Percentiles rank a stretch among this genome's conserved stretches.
These are phyloP conservation scores for Inonotus obliquus DNA, from an alignment of 1,284 basidiomycete genomes.

Conservation along the genomic window DNA sequence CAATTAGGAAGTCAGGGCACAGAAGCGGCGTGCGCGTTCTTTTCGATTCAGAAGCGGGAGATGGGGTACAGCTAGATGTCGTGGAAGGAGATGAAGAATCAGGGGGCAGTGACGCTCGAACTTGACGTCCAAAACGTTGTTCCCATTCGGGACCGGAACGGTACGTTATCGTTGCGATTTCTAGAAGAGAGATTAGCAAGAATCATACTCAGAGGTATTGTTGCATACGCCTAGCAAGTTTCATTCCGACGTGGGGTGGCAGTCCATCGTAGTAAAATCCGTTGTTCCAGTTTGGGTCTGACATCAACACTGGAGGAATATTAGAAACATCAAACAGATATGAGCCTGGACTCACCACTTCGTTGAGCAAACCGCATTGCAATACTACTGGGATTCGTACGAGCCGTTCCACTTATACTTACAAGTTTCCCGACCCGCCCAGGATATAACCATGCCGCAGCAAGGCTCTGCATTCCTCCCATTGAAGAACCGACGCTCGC, in stretches of 20 bases:
- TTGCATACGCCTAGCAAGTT: slow-evolving; percentile 87
- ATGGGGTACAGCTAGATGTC: slow-evolving; percentile 3
- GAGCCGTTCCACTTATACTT: slow-evolving; percentile 90
- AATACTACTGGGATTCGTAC: slow-evolving; percentile 87
- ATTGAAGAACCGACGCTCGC: slow-evolving; percentile 93
- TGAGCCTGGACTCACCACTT: slow-evolving; percentile 58
- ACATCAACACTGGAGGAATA: slow-evolving; percentile 79
- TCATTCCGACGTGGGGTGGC: slow-evolving; percentile 98
- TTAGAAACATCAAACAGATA: slow-evolving; percentile 5
- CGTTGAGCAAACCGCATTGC: slow-evolving; percentile 96
- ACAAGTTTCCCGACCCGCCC: slow-evolving; percentile 86
- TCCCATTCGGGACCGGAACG: slow-evolving; percentile 99
- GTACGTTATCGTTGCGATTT: slow-evolving; percentile 99
- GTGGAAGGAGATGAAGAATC: slow-evolving; percentile 12
- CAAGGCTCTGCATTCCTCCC: slow-evolving; percentile 98
- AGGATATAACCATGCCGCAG: slow-evolving; percentile 92
- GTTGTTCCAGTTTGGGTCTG: slow-evolving; percentile 98
- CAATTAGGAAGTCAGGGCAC: slow-evolving; percentile 97
- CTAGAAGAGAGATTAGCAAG: slow-evolving; percentile 35
- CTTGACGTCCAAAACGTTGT: slow-evolving; percentile 84
- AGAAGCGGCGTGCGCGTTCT: slow-evolving; percentile 61
- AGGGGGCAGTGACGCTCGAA: slow-evolving; percentile 42
- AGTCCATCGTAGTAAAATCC: slow-evolving; percentile 96
- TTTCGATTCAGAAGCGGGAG: slow-evolving; percentile 29
- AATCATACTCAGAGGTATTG: neutral